phyloP scores from a whole-genome alignment of 1,139 yeast species.

The Suhomyces atakaporum region DNA sequence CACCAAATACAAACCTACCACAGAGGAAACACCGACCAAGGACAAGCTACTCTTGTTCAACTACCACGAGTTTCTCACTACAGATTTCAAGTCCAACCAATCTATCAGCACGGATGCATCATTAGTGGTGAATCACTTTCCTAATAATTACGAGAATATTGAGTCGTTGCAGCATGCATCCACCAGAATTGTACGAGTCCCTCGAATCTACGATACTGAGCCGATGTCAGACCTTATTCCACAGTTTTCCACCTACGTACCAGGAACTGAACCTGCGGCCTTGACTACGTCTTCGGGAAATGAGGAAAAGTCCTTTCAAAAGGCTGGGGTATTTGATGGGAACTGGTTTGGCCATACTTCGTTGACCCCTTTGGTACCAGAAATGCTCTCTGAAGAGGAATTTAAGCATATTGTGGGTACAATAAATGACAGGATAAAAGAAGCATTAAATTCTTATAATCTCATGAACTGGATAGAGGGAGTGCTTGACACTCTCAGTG shows the following conservation, averaged over 20 bases:
- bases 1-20: conserved; percentile 13
- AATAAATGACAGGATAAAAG: conserved; percentile 47
- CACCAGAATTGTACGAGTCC: conserved; percentile 66
- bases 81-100: conserved; percentile 26
- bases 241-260: conserved; percentile 56
- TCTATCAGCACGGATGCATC: conserved; percentile 22
- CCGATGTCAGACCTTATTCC: conserved; percentile 47
- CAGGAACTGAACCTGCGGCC: conserved; percentile 74
- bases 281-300: conserved; percentile 17
- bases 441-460: conserved; percentile 43
- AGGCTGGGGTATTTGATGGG: conserved; percentile 37
- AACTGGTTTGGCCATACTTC: conserved; percentile 55
- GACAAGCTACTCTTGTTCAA: conserved; percentile 52
- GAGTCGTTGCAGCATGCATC: conserved; percentile 29
- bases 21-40: conserved; percentile 1
- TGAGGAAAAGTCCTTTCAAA: conserved; percentile 2
- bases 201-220: conserved; percentile 46
- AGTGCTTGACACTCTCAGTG: conserved; percentile 50
- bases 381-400: conserved; percentile 37
- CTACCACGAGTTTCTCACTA: conserved; percentile 59
- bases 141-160: conserved; percentile 46
- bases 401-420: conserved; percentile 40
- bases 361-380: conserved; percentile 53
- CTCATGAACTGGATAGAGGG: conserved; percentile 41
- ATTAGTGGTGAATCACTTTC: conserved; percentile 64